phyloP scores from a whole-genome alignment of 2,329 filamentous ascomycete genomes.

The Monosporascus sp. region DNA sequence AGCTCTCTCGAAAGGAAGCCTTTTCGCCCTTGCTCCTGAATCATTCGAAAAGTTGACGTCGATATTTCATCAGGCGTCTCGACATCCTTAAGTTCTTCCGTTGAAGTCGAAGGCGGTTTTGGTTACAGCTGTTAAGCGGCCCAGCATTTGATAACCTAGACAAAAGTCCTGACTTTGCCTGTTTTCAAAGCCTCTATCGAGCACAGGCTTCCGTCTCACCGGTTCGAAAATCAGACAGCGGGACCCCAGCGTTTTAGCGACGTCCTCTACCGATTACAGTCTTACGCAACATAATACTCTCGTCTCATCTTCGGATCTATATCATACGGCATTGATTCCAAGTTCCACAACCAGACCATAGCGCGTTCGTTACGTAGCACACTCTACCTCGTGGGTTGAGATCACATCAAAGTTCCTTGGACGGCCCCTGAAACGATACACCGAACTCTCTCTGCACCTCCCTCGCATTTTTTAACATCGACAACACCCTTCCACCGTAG shows the following conservation, averaged over 20 bases:
- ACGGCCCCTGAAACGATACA: background rate
- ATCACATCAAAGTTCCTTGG: background rate
- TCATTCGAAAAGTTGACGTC: conserved; percentile 19
- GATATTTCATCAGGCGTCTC: conserved; percentile 12
- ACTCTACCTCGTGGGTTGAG: background rate
- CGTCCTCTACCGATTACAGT: background rate
- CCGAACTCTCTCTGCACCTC: background rate
- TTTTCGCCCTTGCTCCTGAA: conserved; percentile 29
- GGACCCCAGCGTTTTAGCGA: background rate
- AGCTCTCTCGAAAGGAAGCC: conserved; percentile 38
- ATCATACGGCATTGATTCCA: background rate
- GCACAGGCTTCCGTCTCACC: background rate
- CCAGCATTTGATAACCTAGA: background rate
- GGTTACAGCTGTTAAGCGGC: background rate
- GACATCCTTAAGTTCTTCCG: conserved; percentile 4
- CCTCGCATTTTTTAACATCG: background rate
- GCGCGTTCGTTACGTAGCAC: background rate
- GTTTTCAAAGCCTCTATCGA: background rate
- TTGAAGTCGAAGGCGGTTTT: conserved; percentile 4
- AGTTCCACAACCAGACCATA: background rate
- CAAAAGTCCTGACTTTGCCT: background rate
- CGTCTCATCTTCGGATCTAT: background rate
- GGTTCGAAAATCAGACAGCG: background rate
- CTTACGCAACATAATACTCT: background rate
- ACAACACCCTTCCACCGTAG: background rate